phyloP scores from a whole-genome alignment of 2,329 filamentous ascomycete genomes.

The Penicillium carneum region DNA sequence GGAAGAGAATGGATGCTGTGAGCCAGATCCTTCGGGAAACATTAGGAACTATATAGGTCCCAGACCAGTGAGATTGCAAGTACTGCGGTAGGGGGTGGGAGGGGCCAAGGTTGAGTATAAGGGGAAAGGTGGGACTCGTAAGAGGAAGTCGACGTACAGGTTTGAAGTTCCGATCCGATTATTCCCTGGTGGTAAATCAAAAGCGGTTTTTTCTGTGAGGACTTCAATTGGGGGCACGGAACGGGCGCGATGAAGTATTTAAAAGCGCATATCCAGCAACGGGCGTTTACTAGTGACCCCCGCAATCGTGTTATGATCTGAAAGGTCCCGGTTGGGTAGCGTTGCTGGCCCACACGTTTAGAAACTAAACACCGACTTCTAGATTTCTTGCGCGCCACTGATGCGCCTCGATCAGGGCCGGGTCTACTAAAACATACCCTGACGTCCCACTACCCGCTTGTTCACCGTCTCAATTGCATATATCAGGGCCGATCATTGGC shows the following conservation, averaged over 20 bases:
- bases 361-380: constrained; percentile 27
- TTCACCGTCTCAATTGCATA: constrained; percentile 18
- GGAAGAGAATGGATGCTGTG: constrained; percentile 29
- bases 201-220: constrained; percentile 16
- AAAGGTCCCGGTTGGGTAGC: constrained; percentile 28
- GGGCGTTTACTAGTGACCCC: constrained; percentile 22
- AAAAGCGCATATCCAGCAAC: constrained; percentile 14
- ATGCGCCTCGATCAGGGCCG: constrained; percentile 6
- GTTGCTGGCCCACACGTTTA: constrained; percentile 21
- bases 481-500: constrained; percentile 24
- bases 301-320: constrained; percentile 30
- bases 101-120: constrained; percentile 21
- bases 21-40: constrained; percentile 31
- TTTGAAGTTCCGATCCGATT: constrained; percentile 4
- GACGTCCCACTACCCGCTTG: constrained; percentile 13
- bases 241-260: constrained; percentile 30
- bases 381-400: constrained; percentile 29
- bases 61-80: constrained; percentile 28
- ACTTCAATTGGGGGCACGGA: constrained; percentile 19
- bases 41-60: constrained; percentile 32
- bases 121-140: constrained; percentile 14
- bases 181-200: constrained; percentile 13
- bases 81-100: constrained; percentile 19
- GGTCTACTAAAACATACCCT: constrained; percentile 23
- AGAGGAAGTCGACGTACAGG: constrained; percentile 28